A percentile compares a stretch with the other conserved stretches of the same genome.
Conservation (phyloP, 352 stramenopile genomes). For the Pythium rishiriense region DNA sequence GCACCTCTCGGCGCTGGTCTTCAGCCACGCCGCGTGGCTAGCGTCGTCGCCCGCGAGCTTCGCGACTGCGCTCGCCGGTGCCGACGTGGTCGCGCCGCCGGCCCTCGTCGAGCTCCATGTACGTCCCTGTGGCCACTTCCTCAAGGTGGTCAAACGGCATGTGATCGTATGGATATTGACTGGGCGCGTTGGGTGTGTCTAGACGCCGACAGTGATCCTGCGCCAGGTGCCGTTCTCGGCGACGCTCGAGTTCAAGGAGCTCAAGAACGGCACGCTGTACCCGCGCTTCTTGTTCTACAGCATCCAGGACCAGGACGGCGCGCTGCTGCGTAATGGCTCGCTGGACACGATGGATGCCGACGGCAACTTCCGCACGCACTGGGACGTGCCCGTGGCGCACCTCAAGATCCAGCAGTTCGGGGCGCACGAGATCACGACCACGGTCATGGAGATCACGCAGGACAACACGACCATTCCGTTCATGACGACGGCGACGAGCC, state of each 20-base stretch:
- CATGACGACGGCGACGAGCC: slow-evolving; percentile 34
- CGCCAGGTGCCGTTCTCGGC: slow-evolving; percentile 66
- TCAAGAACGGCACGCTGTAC: slow-evolving; percentile 84
- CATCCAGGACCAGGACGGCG: slow-evolving; percentile 51
- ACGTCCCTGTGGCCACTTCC: background rate
- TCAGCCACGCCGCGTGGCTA: slow-evolving; percentile 14
- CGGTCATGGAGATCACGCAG: slow-evolving; percentile 31
- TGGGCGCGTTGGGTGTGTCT: too few species aligned
- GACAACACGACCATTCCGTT: slow-evolving; percentile 39
- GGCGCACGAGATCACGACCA: slow-evolving; percentile 58
- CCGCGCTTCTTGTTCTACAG: slow-evolving; percentile 54
- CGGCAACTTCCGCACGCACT: slow-evolving; percentile 61
- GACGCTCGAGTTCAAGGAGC: slow-evolving; percentile 61
- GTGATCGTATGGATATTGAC: background rate
- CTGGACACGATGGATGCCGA: slow-evolving; percentile 63
- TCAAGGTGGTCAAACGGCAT: background rate
- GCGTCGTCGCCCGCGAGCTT: background rate
- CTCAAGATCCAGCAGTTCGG: slow-evolving; percentile 47
- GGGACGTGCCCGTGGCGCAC: slow-evolving; percentile 40
- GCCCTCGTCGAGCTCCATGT: slow-evolving; percentile 19
- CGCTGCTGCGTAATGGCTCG: slow-evolving; percentile 56
- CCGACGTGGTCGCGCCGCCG: background rate
- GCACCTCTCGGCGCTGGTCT: slow-evolving; percentile 21
- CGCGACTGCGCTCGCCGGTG: background rate
- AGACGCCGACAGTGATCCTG: slow-evolving; percentile 74